Conservation (phyloP, 2,329 filamentous ascomycete genomes). For the Fusarium marasasianum region DNA sequence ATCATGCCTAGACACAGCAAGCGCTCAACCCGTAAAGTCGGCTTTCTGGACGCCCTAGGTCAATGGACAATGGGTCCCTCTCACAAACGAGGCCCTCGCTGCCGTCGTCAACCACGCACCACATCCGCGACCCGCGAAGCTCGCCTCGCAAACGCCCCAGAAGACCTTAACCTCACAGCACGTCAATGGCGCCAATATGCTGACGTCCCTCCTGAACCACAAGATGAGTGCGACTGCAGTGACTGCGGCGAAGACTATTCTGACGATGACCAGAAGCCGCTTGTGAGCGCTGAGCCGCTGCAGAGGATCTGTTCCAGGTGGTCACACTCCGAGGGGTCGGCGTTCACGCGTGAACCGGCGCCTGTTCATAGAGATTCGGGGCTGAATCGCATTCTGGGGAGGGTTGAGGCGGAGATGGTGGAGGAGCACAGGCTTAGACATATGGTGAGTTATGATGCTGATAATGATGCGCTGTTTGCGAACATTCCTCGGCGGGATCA, state of each 20-base stretch:
- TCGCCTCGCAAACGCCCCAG: constrained; percentile 8
- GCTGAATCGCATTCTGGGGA: background rate
- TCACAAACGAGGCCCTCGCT: background rate
- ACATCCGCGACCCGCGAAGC: background rate
- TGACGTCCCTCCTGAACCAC: background rate
- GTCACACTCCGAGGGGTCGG: constrained; percentile 3
- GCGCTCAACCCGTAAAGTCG: background rate
- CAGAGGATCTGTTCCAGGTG: constrained; percentile 3
- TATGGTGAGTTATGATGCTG: constrained; percentile 24
- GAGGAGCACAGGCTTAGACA: background rate
- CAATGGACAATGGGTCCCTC: background rate
- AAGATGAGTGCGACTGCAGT: background rate
- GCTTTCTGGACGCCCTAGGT: constrained; percentile 23
- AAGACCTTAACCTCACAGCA: constrained; percentile 5
- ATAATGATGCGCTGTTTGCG: constrained; percentile 24
- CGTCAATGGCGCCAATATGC: constrained; percentile 4
- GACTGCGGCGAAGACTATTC: background rate
- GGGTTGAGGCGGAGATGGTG: background rate
- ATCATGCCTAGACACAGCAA: background rate
- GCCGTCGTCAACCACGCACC: background rate
- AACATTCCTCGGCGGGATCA: constrained; percentile 20
- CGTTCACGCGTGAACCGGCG: background rate
- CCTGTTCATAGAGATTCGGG: background rate
- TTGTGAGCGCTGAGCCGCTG: background rate
- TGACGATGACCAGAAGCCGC: background rate